Evolutionary conservation across 2,329 filamentous ascomycete species (phyloP), one percentile per base, ranked within the genome.

Genomic region (Fonsecaea pugnacius): DNA sequence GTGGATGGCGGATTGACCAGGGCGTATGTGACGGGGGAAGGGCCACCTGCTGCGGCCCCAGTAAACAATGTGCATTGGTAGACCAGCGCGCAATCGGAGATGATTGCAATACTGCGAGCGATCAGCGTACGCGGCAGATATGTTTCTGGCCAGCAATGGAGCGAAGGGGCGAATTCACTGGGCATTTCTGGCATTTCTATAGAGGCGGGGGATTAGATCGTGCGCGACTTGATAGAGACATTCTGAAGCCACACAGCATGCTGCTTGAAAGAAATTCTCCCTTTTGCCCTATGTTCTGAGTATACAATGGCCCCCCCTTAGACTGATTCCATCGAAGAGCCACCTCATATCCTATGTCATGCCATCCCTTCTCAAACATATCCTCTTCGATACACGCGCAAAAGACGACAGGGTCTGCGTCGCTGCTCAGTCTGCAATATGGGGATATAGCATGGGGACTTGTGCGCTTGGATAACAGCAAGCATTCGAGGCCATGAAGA

Each of bases 1-100:
- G 92, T 98, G 30, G 95, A 99, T 73, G 95, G 95, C 64, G 94
- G 94, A 65, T 91, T 99, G 91, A 94, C 88, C 73, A 96, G 91
- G 84, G 91, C 92, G 51, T 98, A 97, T 77, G 85, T 87, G 53
- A 88, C 86, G 16, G 82, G 85, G 18, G 83, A 87, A 69, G 86
- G 85, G 12, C 82, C 84, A 1, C 76, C 85, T 1, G 79, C 83
- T 10, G 73, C 78, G 69, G 78, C 84, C 4, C 86, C 86, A 8
- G 76, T 78, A 74, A 85, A 84, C 64, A 70, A 66, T 56, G 66
- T 62, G 61, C 62, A 36, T 43, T 66, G 58, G 33, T 46, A 35
- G 38, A 32, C 21, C 18, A 5, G 7, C 16, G 12, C 3, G 12
- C 16, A 8, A 18, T 1, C 27, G 24, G 21, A 46, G n/a, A 48